These are phyloP conservation scores for Westerdykella sp. DNA, from an alignment of 2,329 filamentous ascomycete species.

Conservation along the genomic window DNA sequence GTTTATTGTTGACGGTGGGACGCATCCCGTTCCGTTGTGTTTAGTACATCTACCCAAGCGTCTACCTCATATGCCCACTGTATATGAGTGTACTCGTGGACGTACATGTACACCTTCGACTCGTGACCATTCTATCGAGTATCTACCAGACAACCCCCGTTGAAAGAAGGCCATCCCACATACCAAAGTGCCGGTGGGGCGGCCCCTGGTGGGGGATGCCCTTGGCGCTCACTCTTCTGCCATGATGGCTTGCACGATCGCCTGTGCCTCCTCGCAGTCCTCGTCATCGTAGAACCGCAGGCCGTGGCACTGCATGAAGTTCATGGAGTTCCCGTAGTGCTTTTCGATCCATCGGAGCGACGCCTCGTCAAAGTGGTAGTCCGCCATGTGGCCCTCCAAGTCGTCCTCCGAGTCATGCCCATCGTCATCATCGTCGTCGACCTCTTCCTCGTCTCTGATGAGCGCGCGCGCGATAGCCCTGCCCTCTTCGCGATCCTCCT, in stretches of 20 bases:
- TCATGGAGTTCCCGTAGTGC: constrained; percentile 8
- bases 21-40: no score
- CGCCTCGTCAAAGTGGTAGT: constrained; percentile 6
- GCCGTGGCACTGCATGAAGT: constrained; percentile 10
- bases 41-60: no score
- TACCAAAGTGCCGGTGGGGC: no score
- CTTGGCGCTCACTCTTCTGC: neutral
- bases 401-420: constrained; percentile 4
- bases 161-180: no score
- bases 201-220: no score
- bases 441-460: constrained; percentile 14
- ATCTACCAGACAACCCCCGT: no score
- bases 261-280: constrained; percentile 9
- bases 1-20: no score
- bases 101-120: no score
- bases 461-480: constrained; percentile 22
- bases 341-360: constrained; percentile 9
- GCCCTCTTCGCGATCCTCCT: constrained; percentile 36
- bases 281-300: constrained; percentile 12
- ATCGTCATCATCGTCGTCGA: neutral
- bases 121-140: no score
- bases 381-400: constrained; percentile 6
- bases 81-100: no score
- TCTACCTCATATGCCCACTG: no score
- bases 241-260: constrained; percentile 5